Evolutionary conservation across 495 filamentous ascomycete genomes (phyloP), one percentile per base, ranked within the genome.

Genomic region (Tuber brumale): DNA sequence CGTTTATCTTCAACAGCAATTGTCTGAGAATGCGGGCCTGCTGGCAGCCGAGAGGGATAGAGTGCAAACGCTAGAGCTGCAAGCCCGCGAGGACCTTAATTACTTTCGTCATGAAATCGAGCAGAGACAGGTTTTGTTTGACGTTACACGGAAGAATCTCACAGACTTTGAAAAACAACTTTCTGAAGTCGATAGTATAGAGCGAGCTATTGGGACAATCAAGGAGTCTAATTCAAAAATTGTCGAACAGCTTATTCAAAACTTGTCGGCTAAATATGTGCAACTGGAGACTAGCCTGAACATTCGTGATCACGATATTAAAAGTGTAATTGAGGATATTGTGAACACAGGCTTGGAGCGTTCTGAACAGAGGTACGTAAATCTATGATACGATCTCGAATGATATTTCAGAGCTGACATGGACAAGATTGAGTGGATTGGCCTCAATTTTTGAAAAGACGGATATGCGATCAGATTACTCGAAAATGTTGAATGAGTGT

Each of bases 21-120:
- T 78, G 2, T 81, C 77, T 14, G 73, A 82, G 42, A 82, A 82
- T 44, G 74, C 81, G 23, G 76, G 80, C 14, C 72, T 81, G 23
- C 39, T 82, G 14, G 76, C 76, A n/a, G 69, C 69, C 21, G 81
- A 82, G 73, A 81, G 80, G 57, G 77, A 82, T 51, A 75, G 80
- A 18, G 79, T 80, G 14, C 81, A 82, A 74, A 76, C 69, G 12
- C 69, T 82, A 19, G 81, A 82, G 70, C 69, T 31, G 19, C 80
- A 79, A 21, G 81, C 79, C 66, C 51, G 80, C 19, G 70, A 74
- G 23, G 78, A 80, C 45, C 72, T 66, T 6, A 66, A 66, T 27
- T 66, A 66, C 19, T 66, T 66, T 66, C 57, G 57, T 19, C 57
- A 19, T 18, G 57, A 66, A 66, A 66, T 66, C 27, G 57, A 66